Evolutionary conservation across 441 rosid genomes (phyloP), one percentile per base, ranked within the genome.

Genomic region (Geranium incanum): DNA sequence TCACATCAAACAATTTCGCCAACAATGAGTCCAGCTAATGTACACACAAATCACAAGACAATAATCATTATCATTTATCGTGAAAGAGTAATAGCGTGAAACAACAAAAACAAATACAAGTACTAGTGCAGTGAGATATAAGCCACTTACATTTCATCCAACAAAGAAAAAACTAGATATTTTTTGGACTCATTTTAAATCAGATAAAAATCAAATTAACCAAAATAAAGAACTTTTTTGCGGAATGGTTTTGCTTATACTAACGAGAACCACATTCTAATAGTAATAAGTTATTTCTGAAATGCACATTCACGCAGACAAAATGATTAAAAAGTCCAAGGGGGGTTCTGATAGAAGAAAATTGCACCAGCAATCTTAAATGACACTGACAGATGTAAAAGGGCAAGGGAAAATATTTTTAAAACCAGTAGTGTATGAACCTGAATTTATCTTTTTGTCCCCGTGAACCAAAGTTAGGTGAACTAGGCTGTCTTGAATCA

Each of bases 401-500:
- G 38, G 23, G 36, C 67, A 63, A 15, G 38, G 15, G 13, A 64
- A 64, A 64, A 19, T 9, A 59, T 19, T 45, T 45, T 45, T 15
- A 15, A 57, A 15, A 57, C 9, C 16, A 12, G 39, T 64, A 64
- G 16, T 28, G 19, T 59, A 59, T 59, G 64, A 6, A 64, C 67
- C 67, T 36, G 39, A 21, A 64, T 28, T 64, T 23, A 64, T 64
- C 67, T 64, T 64, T 16, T 7, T 33, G 39, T 0, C 37, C 39
- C 28, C 33, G 67, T 19, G 67, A 64, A 64, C 9, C 18, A 21
- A 23, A 62, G n/a, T 36, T 23, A 62, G 66, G 66, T 62, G 66
- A 62, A 21, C 66, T 21, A 52, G 60, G 7, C 36, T 3, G 12
- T 60, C 9, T 16, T 7, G 33, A 5, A 12, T 64, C 67, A 64